Percentiles rank a stretch among this genome's conserved stretches.
Conservation (phyloP, 1,139 yeast genomes). For the Komagataea norvegica region DNA sequence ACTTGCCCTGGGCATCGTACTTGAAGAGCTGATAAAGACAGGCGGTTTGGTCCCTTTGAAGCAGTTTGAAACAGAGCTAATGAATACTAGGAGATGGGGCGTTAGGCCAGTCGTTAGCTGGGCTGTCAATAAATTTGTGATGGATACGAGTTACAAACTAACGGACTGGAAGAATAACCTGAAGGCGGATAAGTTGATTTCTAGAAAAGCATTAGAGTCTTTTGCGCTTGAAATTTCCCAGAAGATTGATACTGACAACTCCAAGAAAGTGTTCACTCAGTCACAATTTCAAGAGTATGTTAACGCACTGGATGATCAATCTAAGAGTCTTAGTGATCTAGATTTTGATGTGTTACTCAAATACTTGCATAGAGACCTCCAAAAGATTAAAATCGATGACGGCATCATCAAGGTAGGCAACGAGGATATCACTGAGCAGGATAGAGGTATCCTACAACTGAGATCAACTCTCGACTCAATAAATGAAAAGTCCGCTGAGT, state of each 20-base stretch:
- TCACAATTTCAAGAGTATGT: constrained; percentile 13
- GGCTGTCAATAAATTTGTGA: constrained; percentile 23
- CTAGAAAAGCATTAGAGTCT: constrained; percentile 17
- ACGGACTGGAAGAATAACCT: constrained; percentile 17
- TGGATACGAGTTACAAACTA: constrained; percentile 22
- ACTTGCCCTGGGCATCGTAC: constrained; percentile 32
- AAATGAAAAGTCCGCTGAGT: constrained; percentile 15
- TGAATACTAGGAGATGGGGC: constrained; percentile 23
- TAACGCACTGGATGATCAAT: constrained; percentile 2
- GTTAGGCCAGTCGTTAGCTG: constrained; percentile 24
- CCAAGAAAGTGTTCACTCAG: constrained; percentile 16
- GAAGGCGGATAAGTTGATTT: constrained; percentile 18
- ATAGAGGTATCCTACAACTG: constrained; percentile 28
- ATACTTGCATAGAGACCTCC: constrained; percentile 20
- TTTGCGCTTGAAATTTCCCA: constrained; percentile 10
- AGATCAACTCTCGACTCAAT: constrained; percentile 23
- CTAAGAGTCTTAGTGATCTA: constrained; percentile 15
- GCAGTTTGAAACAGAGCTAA: constrained; percentile 22
- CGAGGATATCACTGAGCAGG: constrained; percentile 29
- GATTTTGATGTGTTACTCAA: constrained; percentile 21
- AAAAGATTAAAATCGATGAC: constrained; percentile 13
- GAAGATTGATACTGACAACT: constrained; percentile 4
- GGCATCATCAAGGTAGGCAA: constrained; percentile 19
- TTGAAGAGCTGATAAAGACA: constrained; percentile 30
- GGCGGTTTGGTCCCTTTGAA: constrained; percentile 28